Evolutionary conservation across 2,329 filamentous ascomycete species (phyloP).

Genomic region (Dothidotthia symphoricarpi): DNA sequence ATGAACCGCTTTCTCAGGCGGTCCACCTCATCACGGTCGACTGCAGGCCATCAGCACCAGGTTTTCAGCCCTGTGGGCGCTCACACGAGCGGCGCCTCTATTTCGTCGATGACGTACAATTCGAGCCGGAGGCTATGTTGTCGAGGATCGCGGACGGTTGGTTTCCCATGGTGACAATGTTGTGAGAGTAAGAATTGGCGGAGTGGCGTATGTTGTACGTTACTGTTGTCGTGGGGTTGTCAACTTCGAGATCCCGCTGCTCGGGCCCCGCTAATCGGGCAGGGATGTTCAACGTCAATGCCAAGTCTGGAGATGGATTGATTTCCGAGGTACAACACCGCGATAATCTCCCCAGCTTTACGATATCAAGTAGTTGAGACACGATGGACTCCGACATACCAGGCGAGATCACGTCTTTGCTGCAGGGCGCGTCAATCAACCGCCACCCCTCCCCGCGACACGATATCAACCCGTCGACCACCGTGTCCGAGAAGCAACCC

Average conservation of each 20-base stretch:
- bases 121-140: slow-evolving; percentile 92
- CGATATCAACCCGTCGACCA: slow-evolving; percentile 78
- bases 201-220: slow-evolving; percentile 11
- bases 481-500: slow-evolving; percentile 65
- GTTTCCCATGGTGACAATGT: slow-evolving; percentile 49
- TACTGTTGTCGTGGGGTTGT: slow-evolving; percentile 22
- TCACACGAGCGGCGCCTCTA: slow-evolving; percentile 19
- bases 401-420: slow-evolving; percentile 69
- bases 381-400: slow-evolving; percentile 58
- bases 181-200: slow-evolving; percentile 10
- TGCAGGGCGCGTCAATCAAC: slow-evolving; percentile 80
- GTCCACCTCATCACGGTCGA: slow-evolving; percentile 96
- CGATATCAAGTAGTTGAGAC: slow-evolving; percentile 1
- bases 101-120: slow-evolving; percentile 64
- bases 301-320: slow-evolving; percentile 21
- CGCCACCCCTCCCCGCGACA: slow-evolving; percentile 66
- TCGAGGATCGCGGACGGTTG: slow-evolving; percentile 73
- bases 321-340: slow-evolving; percentile 8
- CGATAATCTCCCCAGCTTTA: slow-evolving; percentile 2
- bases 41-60: slow-evolving; percentile 50
- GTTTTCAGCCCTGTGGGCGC: slow-evolving; percentile 30
- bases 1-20: slow-evolving; percentile 95
- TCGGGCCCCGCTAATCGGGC: slow-evolving; percentile 16
- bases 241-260: slow-evolving; percentile 19
- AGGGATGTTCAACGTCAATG: slow-evolving; percentile 23